phyloP scores from a whole-genome alignment of 768 basidiomycete species.

The Phaeotremella fagi region DNA sequence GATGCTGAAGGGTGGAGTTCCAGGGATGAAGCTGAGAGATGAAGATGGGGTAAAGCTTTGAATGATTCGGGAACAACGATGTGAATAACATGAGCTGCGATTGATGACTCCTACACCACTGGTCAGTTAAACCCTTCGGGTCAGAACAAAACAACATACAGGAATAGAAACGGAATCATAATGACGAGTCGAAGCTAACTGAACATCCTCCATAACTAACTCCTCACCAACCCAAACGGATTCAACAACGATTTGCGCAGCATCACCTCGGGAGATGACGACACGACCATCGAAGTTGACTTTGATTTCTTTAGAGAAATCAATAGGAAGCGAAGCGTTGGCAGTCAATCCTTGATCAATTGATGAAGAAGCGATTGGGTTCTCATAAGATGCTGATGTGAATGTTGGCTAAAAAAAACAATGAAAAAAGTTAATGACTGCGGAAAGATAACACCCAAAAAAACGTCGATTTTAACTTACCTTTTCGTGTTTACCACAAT shows the following conservation, averaged over 20 bases:
- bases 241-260: conserved; percentile 21
- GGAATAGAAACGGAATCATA: conserved; percentile 7
- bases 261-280: conserved; percentile 13
- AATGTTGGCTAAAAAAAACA: neutral
- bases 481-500: conserved; percentile 1
- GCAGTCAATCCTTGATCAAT: conserved; percentile 1
- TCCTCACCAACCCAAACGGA: conserved; percentile 9
- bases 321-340: conserved; percentile 22
- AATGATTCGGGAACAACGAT: conserved; percentile 9
- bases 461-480: neutral
- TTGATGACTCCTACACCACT: neutral
- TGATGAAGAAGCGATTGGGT: neutral
- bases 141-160: conserved; percentile 3
- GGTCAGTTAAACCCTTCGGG: neutral
- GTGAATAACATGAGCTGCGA: conserved; percentile 12
- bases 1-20: conserved; percentile 13
- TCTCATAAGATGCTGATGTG: conserved; percentile 1
- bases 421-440: neutral
- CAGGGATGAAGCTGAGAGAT: conserved; percentile 10
- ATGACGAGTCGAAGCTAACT: conserved; percentile 5
- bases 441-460: neutral
- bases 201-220: neutral
- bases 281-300: conserved; percentile 13
- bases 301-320: conserved; percentile 9
- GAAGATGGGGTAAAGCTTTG: conserved; percentile 9